Evolutionary conservation across 164 flowering plant species (phyloP), one percentile per base, ranked within the genome.

Genomic region (Vitis labrusca): DNA sequence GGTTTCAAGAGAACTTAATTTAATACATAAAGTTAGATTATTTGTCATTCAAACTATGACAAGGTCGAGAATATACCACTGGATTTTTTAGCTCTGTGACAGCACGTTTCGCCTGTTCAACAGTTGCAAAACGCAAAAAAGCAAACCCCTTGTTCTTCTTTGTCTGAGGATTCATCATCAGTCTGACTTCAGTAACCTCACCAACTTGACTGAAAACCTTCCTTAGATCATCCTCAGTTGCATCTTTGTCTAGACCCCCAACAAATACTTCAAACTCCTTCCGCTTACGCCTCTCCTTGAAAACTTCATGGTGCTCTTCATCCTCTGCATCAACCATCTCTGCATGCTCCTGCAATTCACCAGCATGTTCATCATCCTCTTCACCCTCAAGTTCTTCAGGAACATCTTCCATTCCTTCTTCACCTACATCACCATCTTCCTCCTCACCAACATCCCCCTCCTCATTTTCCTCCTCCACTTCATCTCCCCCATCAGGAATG

Each of bases 81-180:
- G 98, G 95, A 52, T 86, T 85, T 71, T 81, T 94, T 0, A 94
- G 84, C 76, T 91, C 90, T 29, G 84, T 73, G 19, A 91, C 90
- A 73, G 97, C 99, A 72, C 90, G 80, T 74, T 82, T 89, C 57
- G 99, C 99, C 79, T 92, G 98, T 63, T 94, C 98, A 32, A 90
- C 83, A 15, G 97, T 87, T 58, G 91, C 94, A 90, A 92, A 94
- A 63, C 99, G 98, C 72, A 94, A 74, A 83, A 94, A 94, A 7
- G 98, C 99, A 83, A 94, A 94, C 3, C 99, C 99, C 74, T 94
- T 94, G 70, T 94, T 94, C 79, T 92, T 94, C 78, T 89, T 94
- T 4, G 99, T 94, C 72, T 81, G 96, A 65, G 96, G 87, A 54
- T 93, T 94, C 93, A 83, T 90, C 98, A 94, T 90, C 66, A 94